Evolutionary conservation across 768 basidiomycete species (phyloP).

Genomic region (Rhodosporidiobolus sp.): DNA sequence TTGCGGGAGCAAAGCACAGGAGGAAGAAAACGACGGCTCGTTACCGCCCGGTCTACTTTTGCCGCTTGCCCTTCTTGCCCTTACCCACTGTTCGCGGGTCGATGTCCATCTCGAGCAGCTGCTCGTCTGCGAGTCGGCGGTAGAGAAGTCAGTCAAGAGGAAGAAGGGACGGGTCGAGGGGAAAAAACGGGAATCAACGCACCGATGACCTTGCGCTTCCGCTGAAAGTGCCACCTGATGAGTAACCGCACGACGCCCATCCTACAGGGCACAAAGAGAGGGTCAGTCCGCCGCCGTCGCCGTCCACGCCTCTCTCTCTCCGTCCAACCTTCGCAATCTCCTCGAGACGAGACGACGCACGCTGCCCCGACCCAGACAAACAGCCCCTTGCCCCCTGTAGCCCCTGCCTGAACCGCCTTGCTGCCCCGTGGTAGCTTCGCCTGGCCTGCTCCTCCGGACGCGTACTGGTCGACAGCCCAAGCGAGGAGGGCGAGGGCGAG

Average conservation of each 20-base stretch:
- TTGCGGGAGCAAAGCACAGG: not conserved
- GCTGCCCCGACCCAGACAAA: conserved; percentile 22
- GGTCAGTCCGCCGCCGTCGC: not conserved
- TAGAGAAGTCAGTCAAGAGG: no score
- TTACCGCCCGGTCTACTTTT: no score
- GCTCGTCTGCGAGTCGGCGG: not conserved
- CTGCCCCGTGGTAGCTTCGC: no score
- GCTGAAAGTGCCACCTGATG: conserved; percentile 13
- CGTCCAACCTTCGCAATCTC: not conserved
- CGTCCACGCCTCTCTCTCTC: not conserved
- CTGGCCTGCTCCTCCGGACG: not conserved
- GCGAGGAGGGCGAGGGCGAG: conserved; percentile 4
- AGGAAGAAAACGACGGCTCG: no score
- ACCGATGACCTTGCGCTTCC: not conserved
- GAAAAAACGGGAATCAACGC: not conserved
- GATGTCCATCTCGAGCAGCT: not conserved
- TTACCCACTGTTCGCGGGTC: not conserved
- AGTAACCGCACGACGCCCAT: conserved; percentile 3
- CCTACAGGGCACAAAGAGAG: not conserved
- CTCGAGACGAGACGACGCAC: conserved; percentile 1
- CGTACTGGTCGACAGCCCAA: conserved; percentile 13
- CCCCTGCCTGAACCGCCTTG: not conserved
- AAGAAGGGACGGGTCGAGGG: not conserved
- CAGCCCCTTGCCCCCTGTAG: not conserved
- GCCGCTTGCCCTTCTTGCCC: not conserved